phyloP scores from a whole-genome alignment of 352 stramenopile species.

The Globisporangium rhizosaccharum region DNA sequence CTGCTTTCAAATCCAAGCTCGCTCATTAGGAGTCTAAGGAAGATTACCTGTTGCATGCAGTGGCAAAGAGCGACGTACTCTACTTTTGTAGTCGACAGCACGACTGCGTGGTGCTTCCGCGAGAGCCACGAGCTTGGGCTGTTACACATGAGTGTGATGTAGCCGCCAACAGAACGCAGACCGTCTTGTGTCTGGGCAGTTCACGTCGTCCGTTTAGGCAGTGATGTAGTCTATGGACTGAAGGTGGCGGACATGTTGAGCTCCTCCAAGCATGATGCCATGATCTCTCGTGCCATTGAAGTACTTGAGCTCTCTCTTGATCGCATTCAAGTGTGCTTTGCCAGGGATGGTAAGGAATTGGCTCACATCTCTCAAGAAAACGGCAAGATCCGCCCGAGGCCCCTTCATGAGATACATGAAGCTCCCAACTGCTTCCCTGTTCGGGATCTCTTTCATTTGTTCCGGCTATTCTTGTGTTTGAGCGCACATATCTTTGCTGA shows the following conservation, averaged over 20 bases:
- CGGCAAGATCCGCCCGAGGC: not conserved
- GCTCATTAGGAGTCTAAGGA: too few species aligned
- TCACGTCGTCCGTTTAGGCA: slow-evolving; percentile 1
- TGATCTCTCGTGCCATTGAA: too few species aligned
- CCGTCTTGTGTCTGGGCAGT: slow-evolving; percentile 19
- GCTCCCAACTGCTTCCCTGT: not conserved
- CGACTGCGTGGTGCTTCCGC: slow-evolving; percentile 17
- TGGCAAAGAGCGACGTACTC: slow-evolving; percentile 19
- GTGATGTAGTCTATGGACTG: not conserved
- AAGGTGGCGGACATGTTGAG: too few species aligned
- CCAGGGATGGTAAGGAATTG: not conserved
- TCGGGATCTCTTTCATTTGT: too few species aligned
- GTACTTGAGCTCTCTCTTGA: not conserved
- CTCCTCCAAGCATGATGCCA: too few species aligned
- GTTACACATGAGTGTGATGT: slow-evolving; percentile 11
- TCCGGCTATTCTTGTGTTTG: not conserved
- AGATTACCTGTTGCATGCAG: slow-evolving; percentile 16
- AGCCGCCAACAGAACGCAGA: slow-evolving; percentile 18
- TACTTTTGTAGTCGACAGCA: slow-evolving; percentile 20
- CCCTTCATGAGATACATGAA: not conserved
- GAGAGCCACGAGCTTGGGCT: slow-evolving; percentile 19
- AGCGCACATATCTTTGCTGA: too few species aligned
- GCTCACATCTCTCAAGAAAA: not conserved
- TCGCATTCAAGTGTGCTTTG: not conserved
- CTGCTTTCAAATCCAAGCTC: too few species aligned